phyloP scores from a whole-genome alignment of 2,329 filamentous ascomycete species.

The Neocatenulostroma microsporum region DNA sequence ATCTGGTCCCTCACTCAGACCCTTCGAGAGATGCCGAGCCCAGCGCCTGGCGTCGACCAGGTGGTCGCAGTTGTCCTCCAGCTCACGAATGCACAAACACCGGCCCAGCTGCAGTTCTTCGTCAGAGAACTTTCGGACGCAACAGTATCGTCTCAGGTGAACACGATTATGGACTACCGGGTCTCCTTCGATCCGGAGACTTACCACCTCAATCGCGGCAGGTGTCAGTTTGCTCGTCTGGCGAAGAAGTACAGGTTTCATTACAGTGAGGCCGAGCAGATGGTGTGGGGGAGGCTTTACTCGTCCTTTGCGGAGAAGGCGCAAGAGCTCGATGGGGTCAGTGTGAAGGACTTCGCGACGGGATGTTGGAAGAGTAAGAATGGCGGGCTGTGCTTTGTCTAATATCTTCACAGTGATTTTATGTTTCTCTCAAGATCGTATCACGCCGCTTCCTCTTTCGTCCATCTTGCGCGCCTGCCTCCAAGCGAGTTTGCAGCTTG shows the following conservation, averaged over 20 bases:
- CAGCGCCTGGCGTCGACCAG: not conserved
- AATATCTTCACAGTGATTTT: too few relatives aligned
- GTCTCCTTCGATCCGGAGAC: slow-evolving; percentile 1
- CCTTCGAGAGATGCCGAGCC: slow-evolving; percentile 1
- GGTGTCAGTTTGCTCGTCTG: slow-evolving; percentile 4
- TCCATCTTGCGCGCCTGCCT: too few relatives aligned
- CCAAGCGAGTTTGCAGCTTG: too few relatives aligned
- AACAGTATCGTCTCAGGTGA: not conserved
- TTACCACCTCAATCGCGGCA: not conserved
- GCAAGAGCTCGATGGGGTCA: slow-evolving; percentile 8
- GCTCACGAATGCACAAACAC: not conserved
- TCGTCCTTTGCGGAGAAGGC: slow-evolving; percentile 8
- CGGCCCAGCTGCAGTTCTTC: not conserved
- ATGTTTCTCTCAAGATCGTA: too few relatives aligned
- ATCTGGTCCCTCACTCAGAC: slow-evolving; percentile 1
- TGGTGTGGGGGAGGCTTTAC: slow-evolving; percentile 8
- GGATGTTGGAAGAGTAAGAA: slow-evolving; percentile 6
- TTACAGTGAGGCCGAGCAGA: slow-evolving; percentile 8
- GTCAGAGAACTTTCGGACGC: not conserved
- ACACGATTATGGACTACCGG: not conserved
- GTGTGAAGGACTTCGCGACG: slow-evolving; percentile 4
- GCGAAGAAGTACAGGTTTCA: slow-evolving; percentile 9
- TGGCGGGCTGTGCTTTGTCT: slow-evolving; percentile 6
- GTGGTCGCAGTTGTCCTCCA: not conserved
- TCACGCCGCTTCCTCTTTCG: too few relatives aligned